phyloP scores from a whole-genome alignment of 2,329 filamentous ascomycete species.

The Colletotrichum paranaense region DNA sequence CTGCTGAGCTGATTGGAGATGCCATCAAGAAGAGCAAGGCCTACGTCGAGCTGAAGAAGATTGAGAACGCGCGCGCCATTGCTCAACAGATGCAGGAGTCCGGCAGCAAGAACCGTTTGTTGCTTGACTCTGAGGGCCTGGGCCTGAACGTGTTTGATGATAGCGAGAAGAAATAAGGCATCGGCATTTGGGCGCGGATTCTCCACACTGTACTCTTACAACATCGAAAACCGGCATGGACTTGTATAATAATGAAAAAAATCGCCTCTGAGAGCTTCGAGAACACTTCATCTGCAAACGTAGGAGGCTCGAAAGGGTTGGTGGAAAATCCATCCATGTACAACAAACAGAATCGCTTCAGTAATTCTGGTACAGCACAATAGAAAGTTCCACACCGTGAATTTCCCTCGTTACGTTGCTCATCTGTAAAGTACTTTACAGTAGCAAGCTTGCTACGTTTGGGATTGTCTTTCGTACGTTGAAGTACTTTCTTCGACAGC shows the following conservation, averaged over 20 bases:
- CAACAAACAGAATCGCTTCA: not conserved
- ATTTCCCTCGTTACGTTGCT: not conserved
- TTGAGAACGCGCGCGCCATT: conserved; percentile 94
- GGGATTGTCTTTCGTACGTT: not conserved
- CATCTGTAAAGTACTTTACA: not conserved
- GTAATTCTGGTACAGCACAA: no score
- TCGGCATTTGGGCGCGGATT: conserved; percentile 39
- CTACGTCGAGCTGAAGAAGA: conserved; percentile 97
- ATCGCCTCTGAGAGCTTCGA: conserved; percentile 15
- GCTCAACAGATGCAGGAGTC: conserved; percentile 88
- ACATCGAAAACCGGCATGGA: conserved; percentile 3
- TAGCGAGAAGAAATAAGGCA: conserved; percentile 58
- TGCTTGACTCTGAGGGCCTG: conserved; percentile 90
- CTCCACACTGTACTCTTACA: conserved; percentile 59
- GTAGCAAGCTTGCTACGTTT: not conserved
- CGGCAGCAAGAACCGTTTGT: conserved; percentile 90
- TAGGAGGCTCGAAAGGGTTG: not conserved
- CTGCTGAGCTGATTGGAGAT: conserved; percentile 96
- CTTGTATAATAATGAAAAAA: conserved; percentile 36
- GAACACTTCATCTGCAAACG: not conserved
- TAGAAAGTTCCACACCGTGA: not conserved
- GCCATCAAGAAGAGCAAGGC: conserved; percentile 99
- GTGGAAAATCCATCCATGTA: conserved; percentile 4
- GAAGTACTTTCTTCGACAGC: not conserved
- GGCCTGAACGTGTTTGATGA: conserved; percentile 85